Evolutionary conservation across 2,329 filamentous ascomycete genomes (phyloP), one percentile per base, ranked within the genome.

Genomic region (Colletotrichum salicis): DNA sequence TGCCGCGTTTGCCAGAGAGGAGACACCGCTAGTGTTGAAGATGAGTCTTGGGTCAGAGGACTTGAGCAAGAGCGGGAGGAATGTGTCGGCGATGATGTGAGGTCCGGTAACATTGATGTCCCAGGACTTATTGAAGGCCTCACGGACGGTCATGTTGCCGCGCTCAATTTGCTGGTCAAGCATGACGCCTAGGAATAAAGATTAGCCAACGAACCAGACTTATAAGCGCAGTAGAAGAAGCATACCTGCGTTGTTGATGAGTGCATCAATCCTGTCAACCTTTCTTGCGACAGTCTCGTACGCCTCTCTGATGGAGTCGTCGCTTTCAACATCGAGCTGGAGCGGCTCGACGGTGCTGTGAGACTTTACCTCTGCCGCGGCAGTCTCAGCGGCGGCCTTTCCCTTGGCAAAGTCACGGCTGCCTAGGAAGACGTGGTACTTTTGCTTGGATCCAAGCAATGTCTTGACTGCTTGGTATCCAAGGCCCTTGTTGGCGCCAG

Each of bases 21-120:
- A 78, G 0, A 81, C 80, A 4, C 84, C 84, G 63, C 81, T 83
- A 0, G 85, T 83, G 41, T 88, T 75, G 78, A 88, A 88, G 5
- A 86, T 69, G 64, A 88, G 76, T 3, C 85, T 78, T 1, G 85
- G 85, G 55, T 84, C 79, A 0, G 78, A 56, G 0, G 83, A 83
- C 57, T 81, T 79, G 12, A 87, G 77, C 0, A 88, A 80, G 0
- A 88, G 76, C 0, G 85, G 85, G 7, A 78, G 67, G 64, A 82
- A 78, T 0, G 77, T 77, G 24, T 75, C 74, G 0, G 82, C 83
- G 24, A 83, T 61, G 41, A 82, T 76, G 55, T 82, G 77, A 0
- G 84, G 82, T 6, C 86, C 85, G 0, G 85, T 77, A 8, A 87
- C 84, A 74, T 90, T 90, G 73, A 86, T 79, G 58, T 87, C 80